Percentiles rank a stretch among this genome's conserved stretches.
Conservation (phyloP, 148 eudicot species). For the Nyssa sinensis region DNA sequence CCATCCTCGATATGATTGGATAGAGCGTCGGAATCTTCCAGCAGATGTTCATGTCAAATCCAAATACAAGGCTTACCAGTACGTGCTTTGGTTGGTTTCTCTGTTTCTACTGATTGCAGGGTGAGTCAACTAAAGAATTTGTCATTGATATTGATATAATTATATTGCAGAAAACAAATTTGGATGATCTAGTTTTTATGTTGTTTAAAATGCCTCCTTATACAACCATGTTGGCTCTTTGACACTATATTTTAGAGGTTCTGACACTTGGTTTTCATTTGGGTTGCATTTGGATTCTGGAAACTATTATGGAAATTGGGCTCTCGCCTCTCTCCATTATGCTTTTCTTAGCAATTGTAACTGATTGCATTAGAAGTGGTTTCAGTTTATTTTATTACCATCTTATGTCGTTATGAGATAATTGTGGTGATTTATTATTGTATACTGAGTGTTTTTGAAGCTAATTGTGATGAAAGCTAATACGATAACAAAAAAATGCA, state of each 20-base stretch:
- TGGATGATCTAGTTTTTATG: neutral
- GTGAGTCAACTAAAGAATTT: constrained; percentile 50
- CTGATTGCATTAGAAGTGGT: neutral
- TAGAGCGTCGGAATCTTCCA: constrained; percentile 33
- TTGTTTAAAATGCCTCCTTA: neutral
- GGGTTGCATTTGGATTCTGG: neutral
- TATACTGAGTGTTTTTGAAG: no score
- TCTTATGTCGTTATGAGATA: no score
- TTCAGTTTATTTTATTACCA: no score
- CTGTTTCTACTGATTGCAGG: constrained; percentile 57
- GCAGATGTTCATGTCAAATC: constrained; percentile 34
- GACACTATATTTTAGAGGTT: no score
- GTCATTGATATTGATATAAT: no score
- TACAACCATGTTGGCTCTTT: neutral
- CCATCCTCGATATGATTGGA: constrained; percentile 67
- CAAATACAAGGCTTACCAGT: constrained; percentile 67
- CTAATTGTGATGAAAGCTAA: no score
- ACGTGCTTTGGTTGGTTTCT: constrained; percentile 47
- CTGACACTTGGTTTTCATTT: neutral
- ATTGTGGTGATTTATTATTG: no score
- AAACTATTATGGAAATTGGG: no score
- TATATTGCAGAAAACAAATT: neutral
- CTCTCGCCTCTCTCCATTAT: no score
- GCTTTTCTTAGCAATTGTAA: neutral
- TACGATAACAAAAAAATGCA: constrained; percentile 15